Base-by-base conservation (phyloP, 495 filamentous ascomycete species). In the Pseudevernia furfuracea region DNA sequence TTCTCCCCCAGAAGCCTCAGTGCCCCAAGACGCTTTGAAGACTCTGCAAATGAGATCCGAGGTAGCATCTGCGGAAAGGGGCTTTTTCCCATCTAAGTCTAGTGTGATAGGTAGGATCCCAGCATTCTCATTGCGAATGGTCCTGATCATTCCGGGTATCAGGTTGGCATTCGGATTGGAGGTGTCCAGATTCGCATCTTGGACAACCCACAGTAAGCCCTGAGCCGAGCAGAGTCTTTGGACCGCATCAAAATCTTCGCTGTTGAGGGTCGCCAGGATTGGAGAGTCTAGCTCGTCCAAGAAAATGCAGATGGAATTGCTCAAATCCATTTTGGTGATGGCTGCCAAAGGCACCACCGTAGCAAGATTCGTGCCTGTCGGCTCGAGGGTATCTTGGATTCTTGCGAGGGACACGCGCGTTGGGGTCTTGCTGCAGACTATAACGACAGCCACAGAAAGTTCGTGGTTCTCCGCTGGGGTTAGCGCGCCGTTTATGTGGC, bases 211-310 rank as follows among this genome's bases (percentile, higher is more conserved):
- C 9, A 59, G 36, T 2, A 43, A 11, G 4, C 39, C 57, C 19
- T 37, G 38, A 38, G 56, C 56, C 5, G 56, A 53, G 28, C 49
- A 53, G 10, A 53, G 49, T 53, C 14, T 30, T 32, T 53, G 49
- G 15, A 53, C 6, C 2, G 49, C 25, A 32, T 53, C 25, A 8
- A 53, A 53, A 3, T 53, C 28, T 2, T 8, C 25, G 14, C 23
- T 30, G 12, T 25, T 14, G 14, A 53, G 14, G 19, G 23, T 32
- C 23, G 49, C 28, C 49, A 53, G 2, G 28, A 53, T 32, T 32
- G 49, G 25, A 53, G 49, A 53, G 14, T 53, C 49, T 14, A 53
- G 28, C 14, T 53, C 49, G 49, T 53, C 49, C 49, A 53, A 53
- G 49, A 53, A 53, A 7, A 53, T 53, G 28, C 49, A 53, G 15